Evolutionary conservation across 805 yeast species (phyloP), one percentile per base, ranked within the genome.

Genomic region (Yueomyces sp.): DNA sequence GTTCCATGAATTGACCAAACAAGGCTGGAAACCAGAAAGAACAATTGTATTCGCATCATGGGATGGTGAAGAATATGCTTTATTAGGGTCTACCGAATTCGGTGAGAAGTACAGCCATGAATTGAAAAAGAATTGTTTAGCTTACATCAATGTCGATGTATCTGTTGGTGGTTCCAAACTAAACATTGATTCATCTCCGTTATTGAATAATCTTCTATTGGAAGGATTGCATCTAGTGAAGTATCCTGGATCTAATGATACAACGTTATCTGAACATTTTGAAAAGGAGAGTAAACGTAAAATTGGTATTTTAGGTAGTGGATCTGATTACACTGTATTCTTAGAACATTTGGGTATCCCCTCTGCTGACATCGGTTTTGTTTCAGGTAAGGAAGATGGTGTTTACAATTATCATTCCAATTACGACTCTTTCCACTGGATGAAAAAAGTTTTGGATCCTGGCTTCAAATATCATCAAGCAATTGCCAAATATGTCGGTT

Each of bases 1-100:
- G 0, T 75, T 87, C 43, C 76, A 85, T 26, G 68, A 75, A 30
- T 64, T 87, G 59, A 77, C 75, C 45, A 68, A 77, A 36, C 70
- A 70, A 51, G 77, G 79, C 47, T 88, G 97, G 96, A 67, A 69
- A 40, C 96, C 97, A 0, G 60, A 85, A 37, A 73, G 97, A 58
- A 70, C 88, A 3, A 79, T 88, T 12, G 78, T 80, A 53, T 87
- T 88, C 64, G 76, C 78, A 0, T 84, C 95, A 0, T 86, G 83
- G 66, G 94, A 88, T 54, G 96, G 84, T 1, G 67, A 82, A 0
- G 77, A 79, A 47, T 86, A 82, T 54, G 87, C 86, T 56, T 66
- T 72, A 50, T 94, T 92, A 0, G 97, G 97, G 0, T 70, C 85
- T 12, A 71, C 88, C 0, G 90, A 82, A 54, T 79, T 87, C 67